Conservation (phyloP, 1,139 yeast genomes). For the Geotrichum carabidarum region DNA sequence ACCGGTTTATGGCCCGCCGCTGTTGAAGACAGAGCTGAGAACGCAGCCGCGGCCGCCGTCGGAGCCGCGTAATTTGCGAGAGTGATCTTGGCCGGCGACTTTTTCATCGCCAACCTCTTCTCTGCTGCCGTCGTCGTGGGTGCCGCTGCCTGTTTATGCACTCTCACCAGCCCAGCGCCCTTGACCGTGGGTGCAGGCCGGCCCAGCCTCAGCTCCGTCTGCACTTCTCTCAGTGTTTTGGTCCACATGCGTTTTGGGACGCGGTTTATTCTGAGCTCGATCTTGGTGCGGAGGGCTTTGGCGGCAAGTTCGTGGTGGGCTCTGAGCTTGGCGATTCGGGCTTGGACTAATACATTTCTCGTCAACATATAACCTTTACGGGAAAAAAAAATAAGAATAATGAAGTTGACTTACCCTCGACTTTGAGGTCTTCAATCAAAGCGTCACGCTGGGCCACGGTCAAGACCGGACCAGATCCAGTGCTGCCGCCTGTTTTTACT, state of each 20-base stretch:
- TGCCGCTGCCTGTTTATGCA: background rate
- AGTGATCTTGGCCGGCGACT: background rate
- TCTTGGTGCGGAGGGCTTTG: constrained; percentile 35
- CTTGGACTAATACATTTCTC: constrained; percentile 24
- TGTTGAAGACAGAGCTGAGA: background rate
- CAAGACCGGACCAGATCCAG: constrained; percentile 7
- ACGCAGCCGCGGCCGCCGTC: background rate
- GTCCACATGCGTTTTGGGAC: constrained; percentile 44
- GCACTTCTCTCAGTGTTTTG: constrained; percentile 37
- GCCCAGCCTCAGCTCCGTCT: constrained; percentile 19
- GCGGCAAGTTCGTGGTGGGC: constrained; percentile 35
- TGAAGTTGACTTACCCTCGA: constrained; percentile 27
- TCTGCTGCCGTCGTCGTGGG: background rate
- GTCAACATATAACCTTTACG: background rate
- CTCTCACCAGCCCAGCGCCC: background rate
- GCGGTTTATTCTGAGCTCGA: constrained; percentile 40
- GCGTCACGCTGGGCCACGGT: constrained; percentile 32
- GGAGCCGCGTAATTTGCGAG: background rate
- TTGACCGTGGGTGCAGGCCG: constrained; percentile 1
- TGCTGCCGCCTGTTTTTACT: background rate
- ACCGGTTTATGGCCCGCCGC: background rate
- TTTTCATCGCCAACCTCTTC: background rate
- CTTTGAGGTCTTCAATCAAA: constrained; percentile 29
- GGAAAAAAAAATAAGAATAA: constrained; percentile 9
- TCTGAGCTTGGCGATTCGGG: constrained; percentile 32